Evolutionary conservation across 345 rosid genomes (phyloP).

Genomic region (Passiflora organensis): DNA sequence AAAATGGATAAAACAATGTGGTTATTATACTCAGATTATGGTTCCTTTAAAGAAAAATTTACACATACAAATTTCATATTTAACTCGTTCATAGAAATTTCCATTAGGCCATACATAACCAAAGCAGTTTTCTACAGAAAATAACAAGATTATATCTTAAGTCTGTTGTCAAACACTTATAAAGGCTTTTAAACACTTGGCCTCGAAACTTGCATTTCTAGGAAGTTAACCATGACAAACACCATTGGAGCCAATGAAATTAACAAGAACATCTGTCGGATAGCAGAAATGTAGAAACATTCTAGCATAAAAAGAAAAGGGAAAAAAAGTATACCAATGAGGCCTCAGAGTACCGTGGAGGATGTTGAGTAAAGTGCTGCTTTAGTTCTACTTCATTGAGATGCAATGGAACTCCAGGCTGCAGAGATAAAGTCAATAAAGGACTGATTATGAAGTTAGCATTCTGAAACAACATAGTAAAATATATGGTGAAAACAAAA

Average conservation of each 20-base stretch:
- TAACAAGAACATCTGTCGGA: neutral
- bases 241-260: neutral
- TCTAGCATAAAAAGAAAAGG: constrained; percentile 17
- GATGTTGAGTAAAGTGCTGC: constrained; percentile 78
- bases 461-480: neutral
- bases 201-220: neutral
- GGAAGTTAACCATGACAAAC: neutral
- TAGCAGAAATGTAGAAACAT: constrained; percentile 2
- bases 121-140: too few relatives aligned
- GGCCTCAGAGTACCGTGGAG: constrained; percentile 85
- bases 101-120: too few relatives aligned
- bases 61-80: too few relatives aligned
- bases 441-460: neutral
- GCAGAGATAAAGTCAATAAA: constrained; percentile 20
- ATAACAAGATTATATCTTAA: too few relatives aligned
- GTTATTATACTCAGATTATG: too few relatives aligned
- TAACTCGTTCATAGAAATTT: too few relatives aligned
- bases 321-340: constrained; percentile 56
- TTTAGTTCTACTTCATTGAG: constrained; percentile 49
- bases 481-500: neutral
- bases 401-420: constrained; percentile 60
- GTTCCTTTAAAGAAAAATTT: too few relatives aligned
- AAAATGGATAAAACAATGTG: too few relatives aligned
- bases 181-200: neutral
- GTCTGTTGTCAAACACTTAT: neutral